Percentiles rank a stretch among this genome's conserved stretches.
These are phyloP conservation scores for Apiospora koreana DNA, from an alignment of 2,329 filamentous ascomycete species.

Conservation along the genomic window DNA sequence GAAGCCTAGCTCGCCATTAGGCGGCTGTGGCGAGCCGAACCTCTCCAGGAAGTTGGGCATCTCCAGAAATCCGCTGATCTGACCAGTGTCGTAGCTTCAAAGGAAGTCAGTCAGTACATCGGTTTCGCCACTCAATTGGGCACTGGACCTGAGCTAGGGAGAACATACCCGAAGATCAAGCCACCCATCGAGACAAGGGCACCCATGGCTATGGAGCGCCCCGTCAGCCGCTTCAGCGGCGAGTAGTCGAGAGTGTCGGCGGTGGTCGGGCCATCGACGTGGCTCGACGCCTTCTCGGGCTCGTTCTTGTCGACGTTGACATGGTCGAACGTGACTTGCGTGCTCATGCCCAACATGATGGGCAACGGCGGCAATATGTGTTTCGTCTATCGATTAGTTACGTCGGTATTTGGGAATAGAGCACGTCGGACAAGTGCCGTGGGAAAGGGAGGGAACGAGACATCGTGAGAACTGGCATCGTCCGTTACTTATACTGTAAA, in stretches of 20 bases:
- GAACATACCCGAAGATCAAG: conserved; percentile 38
- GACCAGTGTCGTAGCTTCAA: conserved; percentile 48
- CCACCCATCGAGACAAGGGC: conserved; percentile 47
- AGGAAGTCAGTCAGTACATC: conserved; percentile 21
- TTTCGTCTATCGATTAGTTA: not conserved
- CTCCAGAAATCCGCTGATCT: conserved; percentile 57
- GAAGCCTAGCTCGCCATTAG: conserved; percentile 44
- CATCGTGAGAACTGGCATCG: not conserved
- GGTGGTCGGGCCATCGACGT: conserved; percentile 31
- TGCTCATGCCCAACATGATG: conserved; percentile 25
- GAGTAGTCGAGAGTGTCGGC: conserved; percentile 45
- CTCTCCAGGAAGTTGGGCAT: conserved; percentile 57
- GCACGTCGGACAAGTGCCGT: not conserved
- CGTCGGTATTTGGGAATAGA: not conserved
- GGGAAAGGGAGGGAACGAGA: not conserved
- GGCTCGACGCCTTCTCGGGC: conserved; percentile 34
- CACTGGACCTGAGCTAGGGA: not conserved
- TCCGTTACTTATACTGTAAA: not conserved
- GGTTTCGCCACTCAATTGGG: not conserved
- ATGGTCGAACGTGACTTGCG: conserved; percentile 39
- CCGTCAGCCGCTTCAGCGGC: conserved; percentile 41
- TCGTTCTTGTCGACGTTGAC: conserved; percentile 38
- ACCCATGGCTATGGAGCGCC: conserved; percentile 38
- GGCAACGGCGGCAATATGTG: not conserved
- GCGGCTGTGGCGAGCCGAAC: conserved; percentile 43